phyloP scores from a whole-genome alignment of 2,329 filamentous ascomycete genomes.

The Keithomyces neogunnii region DNA sequence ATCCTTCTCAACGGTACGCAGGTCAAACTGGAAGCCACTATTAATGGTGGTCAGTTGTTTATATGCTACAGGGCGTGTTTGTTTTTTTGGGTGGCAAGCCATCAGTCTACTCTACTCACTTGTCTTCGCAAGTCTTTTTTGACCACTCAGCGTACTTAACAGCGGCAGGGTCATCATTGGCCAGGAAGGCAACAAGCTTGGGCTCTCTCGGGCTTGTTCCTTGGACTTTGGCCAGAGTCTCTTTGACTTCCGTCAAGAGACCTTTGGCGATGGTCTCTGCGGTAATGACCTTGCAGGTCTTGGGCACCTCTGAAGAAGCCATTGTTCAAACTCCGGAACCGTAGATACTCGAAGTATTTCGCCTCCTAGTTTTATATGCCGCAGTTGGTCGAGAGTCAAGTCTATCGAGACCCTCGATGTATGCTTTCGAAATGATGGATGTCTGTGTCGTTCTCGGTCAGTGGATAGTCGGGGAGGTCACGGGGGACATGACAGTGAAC shows the following conservation, averaged over 20 bases:
- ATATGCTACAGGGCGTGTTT: too few relatives aligned
- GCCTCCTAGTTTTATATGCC: neutral
- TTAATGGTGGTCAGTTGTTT: constrained; percentile 6
- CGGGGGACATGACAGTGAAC: neutral
- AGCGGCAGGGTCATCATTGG: constrained; percentile 84
- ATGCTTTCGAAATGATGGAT: neutral
- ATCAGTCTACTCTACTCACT: constrained; percentile 52
- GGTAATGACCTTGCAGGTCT: constrained; percentile 87
- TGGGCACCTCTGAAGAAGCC: constrained; percentile 34
- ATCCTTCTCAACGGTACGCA: constrained; percentile 78
- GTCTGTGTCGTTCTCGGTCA: constrained; percentile 3
- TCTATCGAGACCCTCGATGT: neutral
- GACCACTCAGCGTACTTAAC: constrained; percentile 96
- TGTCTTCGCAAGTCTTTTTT: constrained; percentile 89
- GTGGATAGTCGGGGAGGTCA: neutral
- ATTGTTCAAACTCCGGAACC: constrained; percentile 9
- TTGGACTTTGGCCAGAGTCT: constrained; percentile 64
- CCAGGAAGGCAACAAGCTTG: constrained; percentile 81
- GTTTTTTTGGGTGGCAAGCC: neutral
- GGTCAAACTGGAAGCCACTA: constrained; percentile 83
- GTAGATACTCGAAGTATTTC: neutral
- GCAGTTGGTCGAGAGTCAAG: neutral
- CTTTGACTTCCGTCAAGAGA: constrained; percentile 68
- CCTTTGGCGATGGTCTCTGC: constrained; percentile 80
- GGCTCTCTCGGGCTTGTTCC: constrained; percentile 50